These are phyloP conservation scores for Thermochaetoides thermophila DNA, from an alignment of 495 filamentous ascomycete species.

Conservation along the genomic window DNA sequence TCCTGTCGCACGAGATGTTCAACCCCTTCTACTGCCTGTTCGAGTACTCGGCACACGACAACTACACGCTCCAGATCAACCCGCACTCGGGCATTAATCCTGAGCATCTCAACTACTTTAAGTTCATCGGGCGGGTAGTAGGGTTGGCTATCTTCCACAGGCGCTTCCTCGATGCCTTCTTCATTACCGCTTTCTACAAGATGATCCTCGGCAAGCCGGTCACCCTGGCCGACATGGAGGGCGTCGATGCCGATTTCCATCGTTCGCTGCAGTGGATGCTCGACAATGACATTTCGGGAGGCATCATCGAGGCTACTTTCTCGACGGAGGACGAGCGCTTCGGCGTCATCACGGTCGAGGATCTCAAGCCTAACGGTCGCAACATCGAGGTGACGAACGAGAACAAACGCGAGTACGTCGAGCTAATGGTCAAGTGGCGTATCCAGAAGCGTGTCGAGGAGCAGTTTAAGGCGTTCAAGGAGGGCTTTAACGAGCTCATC, in stretches of 20 bases:
- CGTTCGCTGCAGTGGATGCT: conserved; percentile 90
- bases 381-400: conserved; percentile 94
- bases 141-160: conserved; percentile 97
- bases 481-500: conserved; percentile 95
- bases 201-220: conserved; percentile 97
- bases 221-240: conserved; percentile 89
- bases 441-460: conserved; percentile 96
- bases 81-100: conserved; percentile 99
- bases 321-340: conserved; percentile 95
- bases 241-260: conserved; percentile 95
- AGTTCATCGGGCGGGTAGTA: conserved; percentile 97
- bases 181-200: conserved; percentile 99
- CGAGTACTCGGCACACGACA: conserved; percentile 99
- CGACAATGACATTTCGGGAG: conserved; percentile 86
- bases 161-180: conserved; percentile 96
- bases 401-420: conserved; percentile 90
- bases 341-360: conserved; percentile 79
- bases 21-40: conserved; percentile 99
- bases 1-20: conserved; percentile 99
- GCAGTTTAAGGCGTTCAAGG: conserved; percentile 95
- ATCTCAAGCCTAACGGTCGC: conserved; percentile 78
- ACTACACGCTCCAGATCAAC: conserved; percentile 99
- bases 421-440: conserved; percentile 96
- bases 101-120: conserved; percentile 99
- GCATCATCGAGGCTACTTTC: conserved; percentile 85